Percentiles rank a stretch among this genome's conserved stretches.
These are phyloP conservation scores for Ogataea dorogensis DNA, from an alignment of 805 yeast genomes.

Conservation along the genomic window DNA sequence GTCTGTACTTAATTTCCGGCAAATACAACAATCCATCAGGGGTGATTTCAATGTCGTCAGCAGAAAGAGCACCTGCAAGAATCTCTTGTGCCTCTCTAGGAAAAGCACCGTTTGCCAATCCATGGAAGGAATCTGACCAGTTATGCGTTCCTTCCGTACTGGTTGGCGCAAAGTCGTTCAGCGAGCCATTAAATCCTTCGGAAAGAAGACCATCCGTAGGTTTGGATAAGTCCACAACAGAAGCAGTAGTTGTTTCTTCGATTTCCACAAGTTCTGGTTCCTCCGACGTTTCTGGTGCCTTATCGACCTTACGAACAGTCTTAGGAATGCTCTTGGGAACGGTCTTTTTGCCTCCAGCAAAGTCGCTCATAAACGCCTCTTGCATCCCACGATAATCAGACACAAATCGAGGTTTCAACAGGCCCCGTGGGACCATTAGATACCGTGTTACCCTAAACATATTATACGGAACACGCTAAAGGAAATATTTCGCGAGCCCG, in stretches of 20 bases:
- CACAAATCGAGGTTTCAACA: constrained; percentile 8
- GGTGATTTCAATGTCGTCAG: constrained; percentile 83
- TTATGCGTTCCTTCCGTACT: constrained; percentile 40
- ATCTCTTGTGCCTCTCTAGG: constrained; percentile 54
- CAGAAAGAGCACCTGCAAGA: constrained; percentile 60
- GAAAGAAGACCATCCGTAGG: constrained; percentile 16
- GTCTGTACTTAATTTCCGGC: constrained; percentile 93
- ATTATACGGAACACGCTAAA: no score
- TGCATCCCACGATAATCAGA: constrained; percentile 29
- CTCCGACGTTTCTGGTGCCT: background rate
- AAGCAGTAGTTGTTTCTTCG: constrained; percentile 2
- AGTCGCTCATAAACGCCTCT: constrained; percentile 30
- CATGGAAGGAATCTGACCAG: constrained; percentile 88
- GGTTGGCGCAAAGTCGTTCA: constrained; percentile 25
- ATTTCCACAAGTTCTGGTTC: background rate
- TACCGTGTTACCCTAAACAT: constrained; percentile 1
- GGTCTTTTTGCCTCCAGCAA: constrained; percentile 7
- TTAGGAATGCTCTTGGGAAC: constrained; percentile 4
- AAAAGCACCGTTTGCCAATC: constrained; percentile 81
- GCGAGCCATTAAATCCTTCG: constrained; percentile 20
- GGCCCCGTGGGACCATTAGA: background rate
- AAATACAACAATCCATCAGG: constrained; percentile 91
- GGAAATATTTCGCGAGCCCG: no score
- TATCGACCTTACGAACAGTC: no score
- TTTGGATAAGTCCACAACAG: background rate